Conservation (phyloP, 129 eudicot species). For the Escallonia rubra region DNA sequence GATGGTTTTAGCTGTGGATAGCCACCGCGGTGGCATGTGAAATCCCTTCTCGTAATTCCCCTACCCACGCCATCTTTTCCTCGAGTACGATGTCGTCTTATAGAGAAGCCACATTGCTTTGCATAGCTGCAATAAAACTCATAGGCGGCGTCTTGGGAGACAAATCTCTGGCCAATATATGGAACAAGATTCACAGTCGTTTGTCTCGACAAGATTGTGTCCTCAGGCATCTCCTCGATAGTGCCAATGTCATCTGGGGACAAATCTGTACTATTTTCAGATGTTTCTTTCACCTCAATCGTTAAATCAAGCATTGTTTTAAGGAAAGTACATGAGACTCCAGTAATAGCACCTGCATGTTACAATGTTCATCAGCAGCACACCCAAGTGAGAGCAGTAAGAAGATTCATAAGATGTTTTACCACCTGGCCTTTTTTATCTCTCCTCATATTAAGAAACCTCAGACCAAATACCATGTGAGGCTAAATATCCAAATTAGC, state of each 20-base stretch:
- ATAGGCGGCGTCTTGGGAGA: slow-evolving; percentile 92
- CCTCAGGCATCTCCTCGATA: slow-evolving; percentile 71
- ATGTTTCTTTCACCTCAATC: slow-evolving; percentile 43
- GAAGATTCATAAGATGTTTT: background rate
- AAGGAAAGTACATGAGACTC: slow-evolving; percentile 3
- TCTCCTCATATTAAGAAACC: too few species aligned
- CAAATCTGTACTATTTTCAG: slow-evolving; percentile 72
- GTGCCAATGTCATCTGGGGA: slow-evolving; percentile 79
- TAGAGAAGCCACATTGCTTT: slow-evolving; percentile 83
- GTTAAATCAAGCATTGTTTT: slow-evolving; percentile 36
- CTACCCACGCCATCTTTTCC: slow-evolving; percentile 90
- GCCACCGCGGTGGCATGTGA: slow-evolving; percentile 86
- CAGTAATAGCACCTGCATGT: background rate
- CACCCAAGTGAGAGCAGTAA: background rate
- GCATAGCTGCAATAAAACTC: slow-evolving; percentile 89
- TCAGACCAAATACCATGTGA: too few species aligned
- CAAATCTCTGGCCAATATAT: slow-evolving; percentile 81
- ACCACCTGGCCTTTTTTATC: too few species aligned
- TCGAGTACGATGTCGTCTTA: slow-evolving; percentile 78
- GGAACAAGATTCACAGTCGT: slow-evolving; percentile 78
- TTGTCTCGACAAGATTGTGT: slow-evolving; percentile 69
- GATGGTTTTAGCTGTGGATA: slow-evolving; percentile 71
- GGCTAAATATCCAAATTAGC: too few species aligned
- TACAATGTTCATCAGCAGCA: background rate
- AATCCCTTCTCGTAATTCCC: slow-evolving; percentile 84